Base-by-base conservation (phyloP, 768 basidiomycete species). In the Mycena capillaripes region DNA sequence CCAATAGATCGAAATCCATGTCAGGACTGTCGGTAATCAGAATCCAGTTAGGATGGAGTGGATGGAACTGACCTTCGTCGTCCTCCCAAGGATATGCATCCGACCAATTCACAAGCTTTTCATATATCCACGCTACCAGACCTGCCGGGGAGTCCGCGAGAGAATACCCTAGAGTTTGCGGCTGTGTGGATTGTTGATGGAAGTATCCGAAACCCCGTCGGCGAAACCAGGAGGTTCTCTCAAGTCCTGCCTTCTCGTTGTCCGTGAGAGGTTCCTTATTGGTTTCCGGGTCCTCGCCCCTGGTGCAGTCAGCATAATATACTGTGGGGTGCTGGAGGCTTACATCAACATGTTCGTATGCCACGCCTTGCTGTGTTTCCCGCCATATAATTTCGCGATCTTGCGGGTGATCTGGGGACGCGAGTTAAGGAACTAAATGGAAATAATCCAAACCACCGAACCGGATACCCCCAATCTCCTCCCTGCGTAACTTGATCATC, bases 1-100 rank as follows among this genome's bases (percentile, higher is more conserved):
- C 77, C 76, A 79, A 38, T 80, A 80, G 25, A 80, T 75, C 3
- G 80, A 79, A 21, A 80, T 68, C 79, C 80, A 81, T 0, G 79
- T 80, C 23, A 81, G 52, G 4, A 78, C 80, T 80, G 52, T n/a
- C 29, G 21, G 46, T 9, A 14, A 17, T 48, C 10, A 32, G 25
- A 34, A 4, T 21, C 2, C 6, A 5, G 25, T 7, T 25, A n/a
- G n/a, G n/a, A n/a, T n/a, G 9, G 6, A 17, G 14, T 9, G 23
- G n/a, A 25, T 25, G 9, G n/a, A n/a, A 48, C 11, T 46, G 30
- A 46, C 68, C 60, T 69, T 69, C 68, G 40, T 69, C 68, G 68
- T 69, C 68, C 12, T 55, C 38, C 68, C 68, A 69, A 0, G 60
- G 30, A 63, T 69, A 69, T 0, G 29, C 42, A 32, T 56, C 68